Conservation (phyloP, 2,329 filamentous ascomycete genomes). For the Paecilomyces sp. region DNA sequence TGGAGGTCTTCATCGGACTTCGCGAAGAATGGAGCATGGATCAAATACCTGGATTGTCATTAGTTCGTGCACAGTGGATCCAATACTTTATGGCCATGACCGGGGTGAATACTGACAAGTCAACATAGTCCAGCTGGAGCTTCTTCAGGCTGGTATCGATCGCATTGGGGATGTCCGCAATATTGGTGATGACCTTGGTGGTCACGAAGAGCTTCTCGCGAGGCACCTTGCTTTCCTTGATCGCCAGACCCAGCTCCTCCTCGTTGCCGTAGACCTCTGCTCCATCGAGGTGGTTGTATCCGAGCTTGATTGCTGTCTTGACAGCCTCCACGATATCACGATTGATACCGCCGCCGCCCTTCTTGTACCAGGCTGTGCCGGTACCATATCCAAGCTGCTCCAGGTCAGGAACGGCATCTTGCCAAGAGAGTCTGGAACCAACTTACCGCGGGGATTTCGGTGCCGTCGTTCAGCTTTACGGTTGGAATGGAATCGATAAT, state of each 20-base stretch:
- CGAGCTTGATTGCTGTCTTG: slow-evolving; percentile 52
- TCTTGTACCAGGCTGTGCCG: slow-evolving; percentile 60
- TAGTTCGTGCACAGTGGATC: not conserved
- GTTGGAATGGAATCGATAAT: slow-evolving; percentile 28
- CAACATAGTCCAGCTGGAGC: slow-evolving; percentile 54
- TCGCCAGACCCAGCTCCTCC: slow-evolving; percentile 41
- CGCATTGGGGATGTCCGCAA: slow-evolving; percentile 49
- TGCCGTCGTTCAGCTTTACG: slow-evolving; percentile 51
- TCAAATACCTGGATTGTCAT: slow-evolving; percentile 44
- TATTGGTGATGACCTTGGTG: slow-evolving; percentile 50
- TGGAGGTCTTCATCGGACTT: slow-evolving; percentile 49
- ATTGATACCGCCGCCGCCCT: slow-evolving; percentile 42
- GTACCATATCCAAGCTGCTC: slow-evolving; percentile 53
- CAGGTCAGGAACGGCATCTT: not conserved
- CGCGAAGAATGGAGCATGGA: slow-evolving; percentile 55
- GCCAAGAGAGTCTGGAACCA: not conserved
- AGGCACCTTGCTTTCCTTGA: slow-evolving; percentile 39
- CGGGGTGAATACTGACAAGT: slow-evolving; percentile 42
- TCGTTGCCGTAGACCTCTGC: slow-evolving; percentile 52
- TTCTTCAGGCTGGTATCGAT: slow-evolving; percentile 53
- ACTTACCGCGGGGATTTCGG: slow-evolving; percentile 48
- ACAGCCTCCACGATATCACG: slow-evolving; percentile 47
- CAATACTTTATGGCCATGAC: not conserved
- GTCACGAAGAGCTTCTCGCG: slow-evolving; percentile 46
- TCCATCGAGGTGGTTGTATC: slow-evolving; percentile 57